These are phyloP conservation scores for Penicillium capsulatum DNA, from an alignment of 2,329 filamentous ascomycete genomes.

Conservation along the genomic window DNA sequence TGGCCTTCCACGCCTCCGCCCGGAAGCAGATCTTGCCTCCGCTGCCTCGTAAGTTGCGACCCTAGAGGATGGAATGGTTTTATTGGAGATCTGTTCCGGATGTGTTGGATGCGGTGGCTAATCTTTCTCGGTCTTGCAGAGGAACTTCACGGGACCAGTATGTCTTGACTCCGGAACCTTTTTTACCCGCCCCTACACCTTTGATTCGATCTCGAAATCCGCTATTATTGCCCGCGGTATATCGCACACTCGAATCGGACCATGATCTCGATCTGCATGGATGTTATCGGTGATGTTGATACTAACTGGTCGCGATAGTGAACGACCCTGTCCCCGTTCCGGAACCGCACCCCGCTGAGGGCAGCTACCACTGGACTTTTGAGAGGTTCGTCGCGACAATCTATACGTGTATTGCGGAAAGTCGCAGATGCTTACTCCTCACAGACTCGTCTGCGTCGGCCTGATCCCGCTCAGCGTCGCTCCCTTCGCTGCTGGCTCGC, in stretches of 20 bases:
- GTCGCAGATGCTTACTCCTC: constrained; percentile 6
- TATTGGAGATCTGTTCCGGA: not conserved
- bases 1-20: constrained; percentile 82
- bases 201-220: constrained; percentile 1
- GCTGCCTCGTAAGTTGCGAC: constrained; percentile 66
- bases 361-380: constrained; percentile 98
- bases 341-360: constrained; percentile 68
- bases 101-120: constrained; percentile 37
- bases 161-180: constrained; percentile 21
- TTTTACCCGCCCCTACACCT: constrained; percentile 3
- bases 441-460: constrained; percentile 68
- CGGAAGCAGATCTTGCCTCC: constrained; percentile 74
- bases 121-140: constrained; percentile 51
- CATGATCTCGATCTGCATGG: too few relatives aligned
- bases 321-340: constrained; percentile 83
- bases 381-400: constrained; percentile 58
- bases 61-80: not conserved
- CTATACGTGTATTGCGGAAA: not conserved
- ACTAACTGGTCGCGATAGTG: constrained; percentile 48
- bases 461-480: constrained; percentile 83
- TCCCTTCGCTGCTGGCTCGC: constrained; percentile 84
- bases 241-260: too few relatives aligned
- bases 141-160: constrained; percentile 71
- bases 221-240: not conserved
- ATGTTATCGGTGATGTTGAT: constrained; percentile 2